Evolutionary conservation across 495 filamentous ascomycete species (phyloP), one percentile per base, ranked within the genome.

Genomic region (Penicillium silybi): DNA sequence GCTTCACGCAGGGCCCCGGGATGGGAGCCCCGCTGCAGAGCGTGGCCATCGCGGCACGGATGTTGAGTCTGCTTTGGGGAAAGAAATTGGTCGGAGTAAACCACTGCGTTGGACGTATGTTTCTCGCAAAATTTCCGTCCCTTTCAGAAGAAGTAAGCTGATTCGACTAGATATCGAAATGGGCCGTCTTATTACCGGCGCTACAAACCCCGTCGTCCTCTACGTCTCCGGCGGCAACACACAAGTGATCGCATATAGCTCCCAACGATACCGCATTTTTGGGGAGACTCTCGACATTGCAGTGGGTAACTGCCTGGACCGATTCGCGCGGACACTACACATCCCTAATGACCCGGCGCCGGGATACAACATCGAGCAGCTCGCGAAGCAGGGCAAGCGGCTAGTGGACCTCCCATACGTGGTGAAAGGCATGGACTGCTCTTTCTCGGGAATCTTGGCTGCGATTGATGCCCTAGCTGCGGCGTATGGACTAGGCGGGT

Each of bases 381-480:
- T 97, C 23, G 93, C 93, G 11, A 97, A 96, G 71, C 73, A 81
- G 52, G 88, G 84, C 6, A 78, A 77, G 42, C 71, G 81, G 44
- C 70, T 97, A 29, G 72, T 97, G 6, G 93, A 97, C 52, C 76
- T 98, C 25, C 95, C 93, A 3, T 98, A 98, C 63, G 83, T 90
- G 15, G 93, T 98, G 27, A 98, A 98, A 64, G 93, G 93, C 35
- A 98, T 98, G 93, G 93, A 98, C 67, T 92, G 88, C 59, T 92
- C 88, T 22, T 97, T 98, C 69, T 89, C 85, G 5, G 93, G 93
- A 3, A 95, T 98, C 46, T 70, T 98, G 19, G 89, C 88, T 2
- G 78, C 82, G 1, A 85, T 92, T 23, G 95, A 98, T 64, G 69
- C 78, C 25, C 70, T 97, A 34, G 93, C 92, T 1, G 80, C 74